phyloP scores from a whole-genome alignment of 2,329 filamentous ascomycete genomes.

The Alternaria consortialis region DNA sequence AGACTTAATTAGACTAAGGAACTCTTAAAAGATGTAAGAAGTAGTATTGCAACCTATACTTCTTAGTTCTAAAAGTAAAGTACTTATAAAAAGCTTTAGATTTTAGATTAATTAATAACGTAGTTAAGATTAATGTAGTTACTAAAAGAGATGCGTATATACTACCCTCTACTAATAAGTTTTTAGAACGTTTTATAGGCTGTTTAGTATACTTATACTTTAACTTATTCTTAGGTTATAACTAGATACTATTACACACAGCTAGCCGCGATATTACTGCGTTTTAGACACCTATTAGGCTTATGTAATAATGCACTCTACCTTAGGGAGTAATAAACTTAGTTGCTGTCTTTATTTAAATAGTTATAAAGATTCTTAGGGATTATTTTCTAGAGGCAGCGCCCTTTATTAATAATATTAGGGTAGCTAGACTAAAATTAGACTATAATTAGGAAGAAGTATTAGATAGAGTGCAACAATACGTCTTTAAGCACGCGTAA shows the following conservation, averaged over 20 bases:
- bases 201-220: background rate
- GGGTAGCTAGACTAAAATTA: too few species aligned
- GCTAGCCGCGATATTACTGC: background rate
- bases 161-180: background rate
- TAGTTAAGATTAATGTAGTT: background rate
- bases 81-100: background rate
- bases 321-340: too few species aligned
- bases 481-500: background rate
- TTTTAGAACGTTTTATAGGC: background rate
- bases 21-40: background rate
- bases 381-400: too few species aligned
- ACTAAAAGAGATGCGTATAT: background rate
- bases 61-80: constrained; percentile 1
- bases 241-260: constrained; percentile 2
- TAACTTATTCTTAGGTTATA: too few species aligned
- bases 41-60: constrained; percentile 8
- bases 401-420: too few species aligned
- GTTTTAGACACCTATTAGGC: too few species aligned
- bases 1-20: background rate
- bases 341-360: too few species aligned
- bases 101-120: constrained; percentile 7
- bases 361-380: too few species aligned
- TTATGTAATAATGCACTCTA: too few species aligned
- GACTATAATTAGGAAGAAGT: too few species aligned
- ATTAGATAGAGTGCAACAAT: background rate